Evolutionary conservation across 179 eudicot genomes (phyloP).

Genomic region (Drosera spatulata): DNA sequence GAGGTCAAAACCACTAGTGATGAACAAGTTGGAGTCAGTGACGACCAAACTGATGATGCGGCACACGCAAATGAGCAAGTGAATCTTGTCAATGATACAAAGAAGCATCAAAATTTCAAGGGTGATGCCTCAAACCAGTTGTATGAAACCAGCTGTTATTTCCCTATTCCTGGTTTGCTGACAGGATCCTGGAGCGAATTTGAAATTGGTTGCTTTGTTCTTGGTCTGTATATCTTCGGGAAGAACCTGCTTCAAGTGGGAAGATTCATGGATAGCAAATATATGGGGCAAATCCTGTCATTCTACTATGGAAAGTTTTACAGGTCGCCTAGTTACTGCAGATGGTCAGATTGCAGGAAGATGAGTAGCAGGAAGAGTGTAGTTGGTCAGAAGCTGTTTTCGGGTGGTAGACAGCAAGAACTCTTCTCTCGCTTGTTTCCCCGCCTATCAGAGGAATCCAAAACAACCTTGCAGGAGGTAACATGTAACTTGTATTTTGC

Average conservation of each 20-base stretch:
- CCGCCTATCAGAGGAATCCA: constrained; percentile 36
- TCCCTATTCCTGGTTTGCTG: constrained; percentile 29
- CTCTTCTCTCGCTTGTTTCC: constrained; percentile 43
- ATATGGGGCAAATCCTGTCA: constrained; percentile 40
- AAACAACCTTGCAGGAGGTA: constrained; percentile 33
- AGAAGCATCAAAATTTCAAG: background rate
- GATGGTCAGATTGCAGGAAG: constrained; percentile 56
- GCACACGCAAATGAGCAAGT: constrained; percentile 1
- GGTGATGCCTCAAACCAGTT: background rate
- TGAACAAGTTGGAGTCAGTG: constrained; percentile 8
- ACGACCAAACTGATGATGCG: background rate
- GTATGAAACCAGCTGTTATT: constrained; percentile 5
- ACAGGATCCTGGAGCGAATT: constrained; percentile 48
- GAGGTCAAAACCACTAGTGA: constrained; percentile 11
- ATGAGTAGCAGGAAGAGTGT: constrained; percentile 40
- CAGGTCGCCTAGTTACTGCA: constrained; percentile 28
- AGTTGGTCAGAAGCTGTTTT: constrained; percentile 45
- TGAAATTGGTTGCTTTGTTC: constrained; percentile 52
- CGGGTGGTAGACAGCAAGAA: constrained; percentile 56
- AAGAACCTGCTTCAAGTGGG: constrained; percentile 48
- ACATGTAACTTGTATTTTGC: background rate
- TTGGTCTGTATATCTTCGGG: constrained; percentile 61
- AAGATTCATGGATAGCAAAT: constrained; percentile 42
- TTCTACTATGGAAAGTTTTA: constrained; percentile 56
- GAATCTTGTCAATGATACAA: constrained; percentile 1